These are phyloP conservation scores for Leucocoprinus leucothites DNA, from an alignment of 768 basidiomycete species.

Conservation along the genomic window DNA sequence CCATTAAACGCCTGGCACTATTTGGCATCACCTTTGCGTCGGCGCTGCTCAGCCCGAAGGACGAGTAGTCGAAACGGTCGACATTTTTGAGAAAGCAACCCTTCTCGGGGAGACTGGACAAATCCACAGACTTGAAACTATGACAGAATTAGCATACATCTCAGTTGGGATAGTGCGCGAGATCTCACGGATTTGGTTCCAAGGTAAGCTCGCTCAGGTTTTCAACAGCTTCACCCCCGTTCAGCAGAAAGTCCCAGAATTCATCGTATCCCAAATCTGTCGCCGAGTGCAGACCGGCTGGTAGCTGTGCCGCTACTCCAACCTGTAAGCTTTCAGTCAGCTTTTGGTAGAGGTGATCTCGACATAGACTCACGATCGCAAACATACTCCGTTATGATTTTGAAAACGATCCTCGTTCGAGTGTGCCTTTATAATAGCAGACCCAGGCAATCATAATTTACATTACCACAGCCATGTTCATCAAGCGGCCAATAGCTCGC, in stretches of 20 bases:
- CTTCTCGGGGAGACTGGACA: constrained; percentile 15
- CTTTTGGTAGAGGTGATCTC: not conserved
- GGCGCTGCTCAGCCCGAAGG: constrained; percentile 35
- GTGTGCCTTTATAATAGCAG: too few species aligned
- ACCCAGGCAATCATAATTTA: too few species aligned
- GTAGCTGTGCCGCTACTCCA: constrained; percentile 38
- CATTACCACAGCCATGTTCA: too few species aligned
- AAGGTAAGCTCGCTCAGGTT: constrained; percentile 28
- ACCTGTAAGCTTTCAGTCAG: constrained; percentile 22
- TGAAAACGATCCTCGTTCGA: too few species aligned
- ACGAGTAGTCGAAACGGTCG: constrained; percentile 32
- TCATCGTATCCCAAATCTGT: constrained; percentile 30
- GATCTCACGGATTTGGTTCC: constrained; percentile 27
- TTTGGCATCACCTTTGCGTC: constrained; percentile 33
- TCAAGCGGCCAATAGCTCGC: too few species aligned
- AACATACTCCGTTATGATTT: not conserved
- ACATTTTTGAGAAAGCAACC: constrained; percentile 38
- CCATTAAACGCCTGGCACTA: constrained; percentile 33
- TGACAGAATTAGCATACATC: constrained; percentile 20
- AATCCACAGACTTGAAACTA: constrained; percentile 23
- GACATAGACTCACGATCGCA: constrained; percentile 17
- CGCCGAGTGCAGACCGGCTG: constrained; percentile 24
- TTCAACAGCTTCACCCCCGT: constrained; percentile 28
- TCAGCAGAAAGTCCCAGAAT: constrained; percentile 35
- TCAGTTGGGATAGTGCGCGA: not conserved